Evolutionary conservation across 2,329 filamentous ascomycete species (phyloP).

Genomic region (Fusarium virguliforme): DNA sequence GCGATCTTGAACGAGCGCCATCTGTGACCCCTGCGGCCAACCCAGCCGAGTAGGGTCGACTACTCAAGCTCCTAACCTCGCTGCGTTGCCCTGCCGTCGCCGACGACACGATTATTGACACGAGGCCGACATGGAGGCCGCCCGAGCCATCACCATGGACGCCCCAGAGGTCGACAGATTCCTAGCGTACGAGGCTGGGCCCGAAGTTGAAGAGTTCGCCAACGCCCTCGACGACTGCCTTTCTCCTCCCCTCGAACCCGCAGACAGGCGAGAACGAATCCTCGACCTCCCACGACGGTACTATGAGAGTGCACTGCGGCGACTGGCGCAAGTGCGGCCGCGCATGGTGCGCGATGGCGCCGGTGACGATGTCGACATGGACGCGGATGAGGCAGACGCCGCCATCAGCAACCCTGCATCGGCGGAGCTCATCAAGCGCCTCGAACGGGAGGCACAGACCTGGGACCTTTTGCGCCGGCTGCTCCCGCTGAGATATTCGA

Average conservation of each 20-base stretch:
- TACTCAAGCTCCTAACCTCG: constrained; percentile 27
- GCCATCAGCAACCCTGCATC: constrained; percentile 48
- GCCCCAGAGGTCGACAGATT: constrained; percentile 24
- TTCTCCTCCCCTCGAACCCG: constrained; percentile 62
- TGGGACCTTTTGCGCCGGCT: constrained; percentile 89
- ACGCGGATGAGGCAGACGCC: constrained; percentile 67
- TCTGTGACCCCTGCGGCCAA: constrained; percentile 48
- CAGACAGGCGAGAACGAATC: constrained; percentile 76
- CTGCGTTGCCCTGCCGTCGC: constrained; percentile 4
- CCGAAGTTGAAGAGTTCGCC: constrained; percentile 90
- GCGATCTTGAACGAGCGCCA: constrained; percentile 43
- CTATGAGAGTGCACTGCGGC: constrained; percentile 66
- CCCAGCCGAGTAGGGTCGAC: constrained; percentile 50
- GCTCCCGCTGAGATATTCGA: constrained; percentile 77
- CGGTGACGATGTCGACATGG: constrained; percentile 69
- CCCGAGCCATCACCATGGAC: constrained; percentile 39
- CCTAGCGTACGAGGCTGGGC: constrained; percentile 65
- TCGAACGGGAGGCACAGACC: constrained; percentile 88
- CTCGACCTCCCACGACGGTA: constrained; percentile 74
- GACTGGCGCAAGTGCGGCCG: constrained; percentile 54
- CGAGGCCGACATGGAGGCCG: neutral
- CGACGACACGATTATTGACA: constrained; percentile 14
- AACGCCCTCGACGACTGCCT: constrained; percentile 85
- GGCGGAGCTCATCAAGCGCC: constrained; percentile 61
- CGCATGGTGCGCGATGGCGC: constrained; percentile 50